Base-by-base conservation (phyloP, 2,329 filamentous ascomycete genomes). In the Pezizomycotina sp. region DNA sequence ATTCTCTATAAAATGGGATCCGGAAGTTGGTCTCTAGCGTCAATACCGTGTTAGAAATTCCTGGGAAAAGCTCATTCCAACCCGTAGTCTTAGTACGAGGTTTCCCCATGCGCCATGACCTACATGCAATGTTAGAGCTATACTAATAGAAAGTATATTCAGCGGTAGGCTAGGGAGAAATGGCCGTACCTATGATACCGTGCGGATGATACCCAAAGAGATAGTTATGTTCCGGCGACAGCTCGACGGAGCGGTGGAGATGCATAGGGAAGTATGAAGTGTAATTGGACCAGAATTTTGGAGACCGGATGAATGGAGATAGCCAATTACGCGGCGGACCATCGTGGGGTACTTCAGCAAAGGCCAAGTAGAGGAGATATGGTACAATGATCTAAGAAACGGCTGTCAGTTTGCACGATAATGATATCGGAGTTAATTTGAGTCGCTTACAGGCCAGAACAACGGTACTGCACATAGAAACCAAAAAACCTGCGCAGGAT, bases 131-230 rank as follows among this genome's bases (percentile, higher is more conserved):
- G n/a, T n/a, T 0, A 93, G 66, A 0, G 82, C 82, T n/a, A n/a
- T n/a, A n/a, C n/a, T n/a, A n/a, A n/a, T n/a, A n/a, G n/a, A n/a
- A n/a, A n/a, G n/a, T n/a, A n/a, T n/a, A n/a, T n/a, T n/a, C n/a
- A n/a, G n/a, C n/a, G n/a, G n/a, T n/a, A n/a, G n/a, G n/a, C n/a
- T n/a, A n/a, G n/a, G n/a, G n/a, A n/a, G n/a, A n/a, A n/a, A n/a
- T n/a, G n/a, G n/a, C 89, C 51, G 93, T 82, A 4, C 79, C 89
- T 52, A 98, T 93, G 57, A 98, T 95, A 15, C 89, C 86, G 54
- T 98, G 89, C 0, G 89, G 89, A 52, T 95, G 89, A 57, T 95
- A 95, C 27, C 86, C 86, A 51, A 98, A 83, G 46, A 98, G 83
- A 60, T 95, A 98, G 58, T 92, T 92, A 45, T 83, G 68, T 1